Evolutionary conservation across 441 rosid species (phyloP), one percentile per base, ranked within the genome.

Genomic region (Dalechampia spathulata): DNA sequence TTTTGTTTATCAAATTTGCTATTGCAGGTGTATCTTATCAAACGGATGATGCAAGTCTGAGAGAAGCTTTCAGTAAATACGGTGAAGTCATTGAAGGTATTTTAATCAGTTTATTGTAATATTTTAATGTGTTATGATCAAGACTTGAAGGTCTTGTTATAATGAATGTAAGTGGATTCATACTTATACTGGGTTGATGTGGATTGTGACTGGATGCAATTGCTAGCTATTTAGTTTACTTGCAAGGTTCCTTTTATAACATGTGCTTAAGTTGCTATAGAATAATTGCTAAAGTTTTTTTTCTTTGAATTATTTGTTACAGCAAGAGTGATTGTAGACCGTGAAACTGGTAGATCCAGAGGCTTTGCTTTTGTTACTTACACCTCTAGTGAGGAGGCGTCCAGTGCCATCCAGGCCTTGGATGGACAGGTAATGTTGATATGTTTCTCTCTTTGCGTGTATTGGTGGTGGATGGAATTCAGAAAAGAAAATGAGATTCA

Each of bases 301-400:
- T n/a, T n/a, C n/a, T n/a, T n/a, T n/a, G 23, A 30, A 3, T 6
- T 57, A 9, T 45, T 27, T 26, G 7, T 47, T 68, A 63, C 78
- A 92, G 99, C 92, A 47, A 81, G 82, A 73, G 76, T 92, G 45
- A 89, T 92, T 57, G 11, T 76, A 72, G 96, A 92, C 64, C 94
- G 99, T 53, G 99, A 92, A 26, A 81, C 85, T 32, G 94, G 97
- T 44, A 76, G 92, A 62, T 92, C 99, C 4, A 86, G 96, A 70
- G 99, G 99, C 56, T 92, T 92, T 76, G 99, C 90, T 30, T 92
- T 89, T 67, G 68, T 92, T 51, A 92, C 94, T 23, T 92, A 62
- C 67, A 70, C 75, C 12, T 69, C 83, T 38, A 57, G 62, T 0
- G 97, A 86, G 67, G 94, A 76, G 45, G 99, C 99, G 11, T 79